These are phyloP conservation scores for Umbelopsis ramanniana DNA, from an alignment of 192 early-diverging fungal species.

Conservation along the genomic window DNA sequence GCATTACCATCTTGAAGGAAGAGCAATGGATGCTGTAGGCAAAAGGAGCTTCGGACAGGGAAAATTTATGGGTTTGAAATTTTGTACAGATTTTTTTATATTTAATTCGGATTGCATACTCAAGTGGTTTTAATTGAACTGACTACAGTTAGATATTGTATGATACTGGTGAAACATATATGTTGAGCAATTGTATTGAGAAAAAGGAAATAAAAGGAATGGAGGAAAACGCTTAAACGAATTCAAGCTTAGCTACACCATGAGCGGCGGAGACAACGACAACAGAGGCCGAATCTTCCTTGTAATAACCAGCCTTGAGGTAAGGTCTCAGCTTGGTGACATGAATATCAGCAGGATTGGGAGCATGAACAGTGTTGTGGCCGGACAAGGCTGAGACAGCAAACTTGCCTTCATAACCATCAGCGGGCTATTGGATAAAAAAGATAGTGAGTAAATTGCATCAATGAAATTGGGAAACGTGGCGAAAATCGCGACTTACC, in stretches of 20 bases:
- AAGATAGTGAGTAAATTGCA: neutral
- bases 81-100: no score
- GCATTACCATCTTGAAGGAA: neutral
- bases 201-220: neutral
- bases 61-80: neutral
- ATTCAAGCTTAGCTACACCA: constrained; percentile 25
- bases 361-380: constrained; percentile 24
- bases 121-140: no score
- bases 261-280: constrained; percentile 24
- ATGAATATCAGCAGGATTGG: constrained; percentile 39
- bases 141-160: no score
- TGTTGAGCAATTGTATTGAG: neutral
- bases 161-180: neutral
- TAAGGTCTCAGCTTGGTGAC: constrained; percentile 32
- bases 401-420: constrained; percentile 31
- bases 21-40: neutral
- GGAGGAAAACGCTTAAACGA: constrained; percentile 2
- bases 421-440: constrained; percentile 22
- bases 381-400: constrained; percentile 8
- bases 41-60: neutral
- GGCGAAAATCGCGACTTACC: constrained; percentile 7
- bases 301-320: constrained; percentile 34
- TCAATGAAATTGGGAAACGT: neutral
- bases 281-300: constrained; percentile 16
- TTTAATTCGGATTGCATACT: no score